Evolutionary conservation across 352 stramenopile genomes (phyloP).

Genomic region (Phytophthora niederhauseri): DNA sequence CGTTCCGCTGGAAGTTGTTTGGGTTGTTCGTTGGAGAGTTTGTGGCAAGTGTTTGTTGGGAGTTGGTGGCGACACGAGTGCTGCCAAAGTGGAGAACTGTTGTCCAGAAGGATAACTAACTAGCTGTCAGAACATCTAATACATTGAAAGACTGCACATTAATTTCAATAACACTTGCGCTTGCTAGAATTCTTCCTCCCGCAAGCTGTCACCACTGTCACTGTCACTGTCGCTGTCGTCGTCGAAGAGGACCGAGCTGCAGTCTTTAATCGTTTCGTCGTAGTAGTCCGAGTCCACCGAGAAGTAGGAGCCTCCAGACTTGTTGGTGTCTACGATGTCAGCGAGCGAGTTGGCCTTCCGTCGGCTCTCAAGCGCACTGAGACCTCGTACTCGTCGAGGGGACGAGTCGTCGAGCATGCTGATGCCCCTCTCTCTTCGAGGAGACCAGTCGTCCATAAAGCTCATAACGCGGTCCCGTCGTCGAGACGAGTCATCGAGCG

Average conservation of each 20-base stretch:
- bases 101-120: constrained; percentile 2
- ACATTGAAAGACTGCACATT: constrained; percentile 3
- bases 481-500: constrained; percentile 27
- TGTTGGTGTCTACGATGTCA: constrained; percentile 19
- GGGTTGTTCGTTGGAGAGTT: constrained; percentile 41
- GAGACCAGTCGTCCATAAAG: constrained; percentile 6
- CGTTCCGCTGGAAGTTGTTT: constrained; percentile 46
- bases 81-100: constrained; percentile 26
- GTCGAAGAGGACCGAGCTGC: constrained; percentile 24
- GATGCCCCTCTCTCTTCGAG: constrained; percentile 22
- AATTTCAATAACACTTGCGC: background rate
- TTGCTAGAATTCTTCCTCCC: constrained; percentile 37
- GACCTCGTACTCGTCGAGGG: constrained; percentile 24
- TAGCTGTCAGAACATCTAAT: background rate
- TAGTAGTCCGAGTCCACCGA: constrained; percentile 36
- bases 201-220: constrained; percentile 26
- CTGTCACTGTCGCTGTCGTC: constrained; percentile 16
- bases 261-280: constrained; percentile 34
- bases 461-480: constrained; percentile 19
- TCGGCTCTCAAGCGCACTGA: constrained; percentile 28
- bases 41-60: constrained; percentile 25
- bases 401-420: constrained; percentile 30
- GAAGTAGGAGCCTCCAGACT: constrained; percentile 26
- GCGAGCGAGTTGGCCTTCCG: constrained; percentile 10
- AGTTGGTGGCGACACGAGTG: constrained; percentile 38